phyloP scores from a whole-genome alignment of 768 basidiomycete genomes.

The Rhizopogon roseolus region DNA sequence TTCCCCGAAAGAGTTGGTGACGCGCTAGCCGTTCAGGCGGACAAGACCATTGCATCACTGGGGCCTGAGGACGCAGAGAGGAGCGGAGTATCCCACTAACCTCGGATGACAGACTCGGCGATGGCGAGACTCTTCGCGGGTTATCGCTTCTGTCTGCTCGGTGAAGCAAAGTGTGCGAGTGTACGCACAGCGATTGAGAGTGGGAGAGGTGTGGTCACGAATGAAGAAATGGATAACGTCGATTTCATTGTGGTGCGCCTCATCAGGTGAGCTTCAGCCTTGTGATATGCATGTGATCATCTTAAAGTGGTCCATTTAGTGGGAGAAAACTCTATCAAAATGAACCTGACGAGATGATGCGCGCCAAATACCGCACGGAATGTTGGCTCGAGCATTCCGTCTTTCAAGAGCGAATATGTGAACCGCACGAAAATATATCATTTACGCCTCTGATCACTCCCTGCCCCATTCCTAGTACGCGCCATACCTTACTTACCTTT shows the following conservation, averaged over 20 bases:
- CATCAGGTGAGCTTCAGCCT: conserved; percentile 48
- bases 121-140: conserved; percentile 45
- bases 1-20: conserved; percentile 22
- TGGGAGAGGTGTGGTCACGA: conserved; percentile 47
- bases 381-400: conserved; percentile 92
- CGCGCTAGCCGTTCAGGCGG: conserved; percentile 44
- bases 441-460: conserved; percentile 61
- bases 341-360: conserved; percentile 43
- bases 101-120: not conserved
- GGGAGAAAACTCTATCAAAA: conserved; percentile 64
- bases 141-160: conserved; percentile 52
- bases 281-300: not conserved
- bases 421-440: conserved; percentile 60
- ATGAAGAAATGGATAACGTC: conserved; percentile 43
- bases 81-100: conserved; percentile 4
- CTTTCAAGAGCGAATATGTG: conserved; percentile 67
- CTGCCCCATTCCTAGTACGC: conserved; percentile 56
- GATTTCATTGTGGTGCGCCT: conserved; percentile 70
- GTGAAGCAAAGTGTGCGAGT: conserved; percentile 56
- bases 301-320: conserved; percentile 29
- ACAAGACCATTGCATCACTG: conserved; percentile 21
- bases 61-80: conserved; percentile 15
- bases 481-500: too few species aligned
- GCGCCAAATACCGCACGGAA: conserved; percentile 74
- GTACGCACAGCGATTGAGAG: conserved; percentile 60